Evolutionary conservation across 75 land plant genomes (phyloP).

Genomic region (Pinus taeda): DNA sequence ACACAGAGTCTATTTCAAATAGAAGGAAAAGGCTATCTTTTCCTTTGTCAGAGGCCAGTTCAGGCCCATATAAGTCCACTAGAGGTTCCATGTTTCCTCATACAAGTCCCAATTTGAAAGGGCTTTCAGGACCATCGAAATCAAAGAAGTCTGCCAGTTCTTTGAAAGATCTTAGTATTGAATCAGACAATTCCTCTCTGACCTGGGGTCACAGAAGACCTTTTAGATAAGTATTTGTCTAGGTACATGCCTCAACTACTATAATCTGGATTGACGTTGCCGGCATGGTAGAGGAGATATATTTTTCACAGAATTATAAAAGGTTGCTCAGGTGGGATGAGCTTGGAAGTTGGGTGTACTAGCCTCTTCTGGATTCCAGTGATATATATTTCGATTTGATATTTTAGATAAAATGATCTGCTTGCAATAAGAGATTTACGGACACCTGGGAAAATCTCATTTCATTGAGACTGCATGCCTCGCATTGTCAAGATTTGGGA

Average conservation of each 20-base stretch:
- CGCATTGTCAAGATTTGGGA: neutral
- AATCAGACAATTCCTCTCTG: neutral
- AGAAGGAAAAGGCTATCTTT: constrained; percentile 15
- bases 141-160: constrained; percentile 1
- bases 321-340: too few species aligned
- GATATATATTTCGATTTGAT: neutral
- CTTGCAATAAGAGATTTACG: neutral
- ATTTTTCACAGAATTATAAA: neutral
- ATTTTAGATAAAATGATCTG: neutral
- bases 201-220: neutral
- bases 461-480: neutral
- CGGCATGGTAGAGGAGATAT: neutral
- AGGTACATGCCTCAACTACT: neutral
- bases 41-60: neutral
- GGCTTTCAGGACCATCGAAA: constrained; percentile 12
- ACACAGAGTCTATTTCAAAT: too few species aligned
- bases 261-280: neutral
- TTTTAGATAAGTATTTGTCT: neutral
- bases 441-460: neutral
- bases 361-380: neutral
- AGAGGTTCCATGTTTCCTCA: constrained; percentile 21
- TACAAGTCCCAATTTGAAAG: constrained; percentile 8
- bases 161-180: neutral
- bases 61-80: constrained; percentile 8
- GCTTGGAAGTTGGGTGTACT: neutral